Evolutionary conservation across 1,284 basidiomycete species (phyloP), one percentile per base, ranked within the genome.

Genomic region (Trichosporon sp.): DNA sequence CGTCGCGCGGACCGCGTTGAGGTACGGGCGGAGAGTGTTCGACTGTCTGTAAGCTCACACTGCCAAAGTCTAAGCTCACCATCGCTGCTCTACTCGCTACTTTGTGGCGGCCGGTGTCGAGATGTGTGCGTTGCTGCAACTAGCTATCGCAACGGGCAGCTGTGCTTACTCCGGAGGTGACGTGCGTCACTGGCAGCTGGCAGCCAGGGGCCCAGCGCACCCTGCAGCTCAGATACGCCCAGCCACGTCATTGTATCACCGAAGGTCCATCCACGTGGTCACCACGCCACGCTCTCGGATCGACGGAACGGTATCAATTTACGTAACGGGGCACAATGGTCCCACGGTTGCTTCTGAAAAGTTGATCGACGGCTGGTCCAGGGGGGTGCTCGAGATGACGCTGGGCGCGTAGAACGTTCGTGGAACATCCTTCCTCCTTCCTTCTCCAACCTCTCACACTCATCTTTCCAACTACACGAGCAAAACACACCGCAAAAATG

Each of bases 1-100:
- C 13, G 95, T 95, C 10, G 92, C 91, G 69, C 96, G 86, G 59
- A 99, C 95, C 36, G 95, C 95, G 32, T 92, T 89, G 65, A 99
- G 89, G 81, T 99, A 99, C 4, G 95, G 95, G 73, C 95, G 86
- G 59, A 99, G 85, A 4, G 85, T 85, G 81, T 86, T 86, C 57
- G 85, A 85, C 85, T 84, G 64, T 54, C 19, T 54, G 49, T 54
- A 25, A 54, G 49, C 25, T 52, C 23, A 10, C 2, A 14, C 3
- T 10, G 8, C 23, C 23, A 13, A 11, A 1, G 2, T 16, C 5
- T 16, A 4, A 54, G 49, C 49, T 54, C 27, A 54, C 49, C 49
- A 54, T 54, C 49, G 49, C 49, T 54, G 49, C 49, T 37, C 34
- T 27, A 21, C 40, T 44, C 40, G 40, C 40, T 44, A 21, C n/a